Evolutionary conservation across 441 rosid genomes (phyloP).

Genomic region (Brassica hybrid): DNA sequence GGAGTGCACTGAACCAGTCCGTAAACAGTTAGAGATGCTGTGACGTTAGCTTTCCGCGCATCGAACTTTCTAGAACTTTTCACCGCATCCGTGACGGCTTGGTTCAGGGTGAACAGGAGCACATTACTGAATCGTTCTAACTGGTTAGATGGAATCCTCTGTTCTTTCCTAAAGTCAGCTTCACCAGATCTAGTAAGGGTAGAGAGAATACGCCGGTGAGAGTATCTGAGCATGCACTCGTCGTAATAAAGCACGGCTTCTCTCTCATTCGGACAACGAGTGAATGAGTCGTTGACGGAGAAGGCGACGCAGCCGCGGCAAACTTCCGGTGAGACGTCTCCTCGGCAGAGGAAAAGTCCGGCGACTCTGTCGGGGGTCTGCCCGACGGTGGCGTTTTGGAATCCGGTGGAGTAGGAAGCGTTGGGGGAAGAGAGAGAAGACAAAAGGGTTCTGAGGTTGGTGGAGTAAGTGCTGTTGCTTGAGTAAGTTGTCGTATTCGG

Average conservation of each 20-base stretch:
- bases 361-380: slow-evolving; percentile 19
- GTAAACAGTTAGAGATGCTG: background rate
- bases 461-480: background rate
- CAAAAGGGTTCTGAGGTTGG: background rate
- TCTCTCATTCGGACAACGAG: background rate
- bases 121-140: background rate
- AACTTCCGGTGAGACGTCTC: slow-evolving; percentile 5
- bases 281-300: slow-evolving; percentile 1
- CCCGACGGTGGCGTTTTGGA: background rate
- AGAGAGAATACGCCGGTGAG: slow-evolving; percentile 16
- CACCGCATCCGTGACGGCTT: background rate
- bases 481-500: background rate
- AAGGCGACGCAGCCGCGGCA: slow-evolving; percentile 3
- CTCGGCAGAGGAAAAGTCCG: slow-evolving; percentile 32
- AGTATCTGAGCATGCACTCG: slow-evolving; percentile 31
- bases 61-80: slow-evolving; percentile 1
- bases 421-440: background rate
- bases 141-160: background rate
- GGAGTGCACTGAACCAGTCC: slow-evolving; percentile 23
- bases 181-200: background rate
- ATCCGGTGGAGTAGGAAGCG: background rate
- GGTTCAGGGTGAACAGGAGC: background rate
- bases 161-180: background rate
- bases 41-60: background rate
- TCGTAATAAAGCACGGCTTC: slow-evolving; percentile 6